A percentile compares a stretch with the other conserved stretches of the same genome.
Conservation (phyloP, 2,329 filamentous ascomycete genomes). For the Phoma herbarum region DNA sequence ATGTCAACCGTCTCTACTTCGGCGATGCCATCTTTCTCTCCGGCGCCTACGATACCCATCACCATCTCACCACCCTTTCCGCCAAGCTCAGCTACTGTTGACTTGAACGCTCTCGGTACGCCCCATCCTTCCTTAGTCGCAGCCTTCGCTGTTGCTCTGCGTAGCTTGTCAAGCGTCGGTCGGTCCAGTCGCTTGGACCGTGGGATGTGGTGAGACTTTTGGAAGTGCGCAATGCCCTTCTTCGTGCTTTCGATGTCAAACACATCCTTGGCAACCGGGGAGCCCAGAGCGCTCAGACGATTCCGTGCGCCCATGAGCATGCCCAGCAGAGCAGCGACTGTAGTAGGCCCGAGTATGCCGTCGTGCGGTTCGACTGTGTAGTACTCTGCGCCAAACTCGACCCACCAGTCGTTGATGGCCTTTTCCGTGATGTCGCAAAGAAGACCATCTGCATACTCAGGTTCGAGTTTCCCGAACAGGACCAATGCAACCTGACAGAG, state of each 20-base stretch:
- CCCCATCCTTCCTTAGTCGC: constrained; percentile 90
- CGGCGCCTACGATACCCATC: constrained; percentile 86
- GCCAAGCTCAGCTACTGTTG: constrained; percentile 90
- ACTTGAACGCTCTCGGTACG: constrained; percentile 93
- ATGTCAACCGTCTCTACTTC: constrained; percentile 93
- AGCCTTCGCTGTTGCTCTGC: constrained; percentile 86
- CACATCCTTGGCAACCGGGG: constrained; percentile 86
- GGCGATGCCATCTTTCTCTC: constrained; percentile 87
- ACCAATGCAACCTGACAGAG: constrained; percentile 89
- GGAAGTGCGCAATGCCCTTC: constrained; percentile 84
- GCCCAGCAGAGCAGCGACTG: constrained; percentile 85
- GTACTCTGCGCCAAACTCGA: constrained; percentile 87
- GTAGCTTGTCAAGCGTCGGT: constrained; percentile 81
- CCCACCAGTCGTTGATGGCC: constrained; percentile 95
- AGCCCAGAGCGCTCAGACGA: constrained; percentile 82
- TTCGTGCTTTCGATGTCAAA: constrained; percentile 88
- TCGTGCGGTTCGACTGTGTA: constrained; percentile 94
- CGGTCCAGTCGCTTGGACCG: constrained; percentile 82
- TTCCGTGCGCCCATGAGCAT: constrained; percentile 91
- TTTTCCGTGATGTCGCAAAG: constrained; percentile 93
- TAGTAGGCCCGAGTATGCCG: constrained; percentile 90
- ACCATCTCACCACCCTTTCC: constrained; percentile 95
- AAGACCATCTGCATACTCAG: constrained; percentile 88
- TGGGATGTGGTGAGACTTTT: constrained; percentile 85
- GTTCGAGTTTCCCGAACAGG: constrained; percentile 86